Conservation (phyloP, 768 basidiomycete genomes). For the Sporobolomyces pararoseus region DNA sequence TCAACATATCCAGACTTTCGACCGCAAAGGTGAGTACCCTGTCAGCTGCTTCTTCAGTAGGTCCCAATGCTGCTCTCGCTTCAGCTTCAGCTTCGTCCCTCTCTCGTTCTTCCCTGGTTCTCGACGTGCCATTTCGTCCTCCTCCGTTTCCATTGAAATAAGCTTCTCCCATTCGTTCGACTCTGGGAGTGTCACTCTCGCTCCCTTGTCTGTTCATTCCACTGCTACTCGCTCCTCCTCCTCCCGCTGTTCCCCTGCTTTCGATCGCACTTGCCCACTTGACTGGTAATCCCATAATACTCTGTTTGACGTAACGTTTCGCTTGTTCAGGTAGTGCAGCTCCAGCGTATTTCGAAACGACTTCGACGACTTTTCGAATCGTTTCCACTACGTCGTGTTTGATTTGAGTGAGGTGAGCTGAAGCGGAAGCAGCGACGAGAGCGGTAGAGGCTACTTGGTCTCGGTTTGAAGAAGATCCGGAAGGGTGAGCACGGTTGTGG, state of each 20-base stretch:
- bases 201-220: constrained; percentile 13
- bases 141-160: background rate
- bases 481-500: constrained; percentile 24
- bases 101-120: constrained; percentile 48
- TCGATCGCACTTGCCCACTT: constrained; percentile 63
- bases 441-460: constrained; percentile 49
- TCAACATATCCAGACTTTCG: constrained; percentile 89
- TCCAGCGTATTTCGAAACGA: constrained; percentile 79
- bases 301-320: constrained; percentile 64
- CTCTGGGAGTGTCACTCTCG: constrained; percentile 2
- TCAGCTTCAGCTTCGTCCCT: background rate
- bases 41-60: constrained; percentile 71
- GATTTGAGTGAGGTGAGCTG: constrained; percentile 62
- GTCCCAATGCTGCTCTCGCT: constrained; percentile 46
- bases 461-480: constrained; percentile 43
- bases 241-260: constrained; percentile 27
- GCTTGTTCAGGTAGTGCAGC: constrained; percentile 82
- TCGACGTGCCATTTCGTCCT: too few relatives aligned
- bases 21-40: constrained; percentile 76
- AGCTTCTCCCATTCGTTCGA: background rate
- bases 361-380: constrained; percentile 80
- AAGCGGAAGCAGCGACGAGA: constrained; percentile 55
- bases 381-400: constrained; percentile 82
- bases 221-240: background rate
- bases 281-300: constrained; percentile 74